phyloP scores from a whole-genome alignment of 345 rosid species.

The Citrus inodora region DNA sequence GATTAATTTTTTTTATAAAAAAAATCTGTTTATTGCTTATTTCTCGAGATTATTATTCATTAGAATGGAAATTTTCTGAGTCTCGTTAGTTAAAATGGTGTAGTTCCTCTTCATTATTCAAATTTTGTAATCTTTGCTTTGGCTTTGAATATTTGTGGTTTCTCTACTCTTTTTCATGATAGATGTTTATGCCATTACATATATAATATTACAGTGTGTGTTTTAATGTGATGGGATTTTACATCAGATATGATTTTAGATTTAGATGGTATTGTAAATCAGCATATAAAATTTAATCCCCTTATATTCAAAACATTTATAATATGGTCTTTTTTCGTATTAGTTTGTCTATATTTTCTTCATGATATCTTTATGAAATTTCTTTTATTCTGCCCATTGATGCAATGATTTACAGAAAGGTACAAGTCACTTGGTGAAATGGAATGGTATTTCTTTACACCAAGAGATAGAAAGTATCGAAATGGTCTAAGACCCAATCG shows the following conservation, averaged over 20 bases:
- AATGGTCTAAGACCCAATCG: constrained; percentile 21
- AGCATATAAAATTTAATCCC: no score
- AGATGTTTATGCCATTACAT: no score
- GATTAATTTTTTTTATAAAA: not conserved
- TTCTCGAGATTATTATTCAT: not conserved
- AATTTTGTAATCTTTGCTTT: not conserved
- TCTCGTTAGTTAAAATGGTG: not conserved
- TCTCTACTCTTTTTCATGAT: not conserved
- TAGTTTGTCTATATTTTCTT: not conserved
- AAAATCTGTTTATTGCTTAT: not conserved
- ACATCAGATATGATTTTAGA: not conserved
- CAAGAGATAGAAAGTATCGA: constrained; percentile 19
- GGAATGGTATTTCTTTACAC: constrained; percentile 25
- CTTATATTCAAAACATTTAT: no score
- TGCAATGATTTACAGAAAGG: not conserved
- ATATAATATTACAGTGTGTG: not conserved
- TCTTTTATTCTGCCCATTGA: not conserved
- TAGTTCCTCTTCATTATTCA: not conserved
- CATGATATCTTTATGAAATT: not conserved
- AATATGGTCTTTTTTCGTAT: not conserved
- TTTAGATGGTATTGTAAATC: not conserved
- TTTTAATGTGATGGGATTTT: no score
- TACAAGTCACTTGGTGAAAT: constrained; percentile 9
- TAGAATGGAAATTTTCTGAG: not conserved
- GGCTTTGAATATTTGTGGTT: no score